Evolutionary conservation across 2,329 filamentous ascomycete species (phyloP).

Genomic region (Colletotrichum lentis): DNA sequence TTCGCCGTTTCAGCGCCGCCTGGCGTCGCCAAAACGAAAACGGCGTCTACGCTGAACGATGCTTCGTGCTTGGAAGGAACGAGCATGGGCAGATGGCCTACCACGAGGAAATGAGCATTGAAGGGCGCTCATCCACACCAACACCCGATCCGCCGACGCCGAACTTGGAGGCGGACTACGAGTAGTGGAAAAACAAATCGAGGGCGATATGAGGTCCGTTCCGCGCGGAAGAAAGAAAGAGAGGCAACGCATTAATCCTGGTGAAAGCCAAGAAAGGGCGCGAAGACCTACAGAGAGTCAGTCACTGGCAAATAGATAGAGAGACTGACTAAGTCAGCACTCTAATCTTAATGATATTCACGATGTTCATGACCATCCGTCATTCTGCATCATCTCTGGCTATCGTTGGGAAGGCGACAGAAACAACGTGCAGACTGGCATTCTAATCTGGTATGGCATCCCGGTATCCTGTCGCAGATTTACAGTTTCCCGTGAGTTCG

Average conservation of each 20-base stretch:
- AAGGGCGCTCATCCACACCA: conserved; percentile 37
- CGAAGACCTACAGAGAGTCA: neutral
- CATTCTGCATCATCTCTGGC: too few species aligned
- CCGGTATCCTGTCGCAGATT: too few species aligned
- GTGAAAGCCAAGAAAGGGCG: neutral
- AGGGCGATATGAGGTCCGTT: neutral
- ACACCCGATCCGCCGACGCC: conserved; percentile 35
- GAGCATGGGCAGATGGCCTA: conserved; percentile 31
- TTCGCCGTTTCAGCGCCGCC: conserved; percentile 51
- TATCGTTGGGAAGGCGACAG: neutral
- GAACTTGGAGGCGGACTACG: conserved; percentile 21
- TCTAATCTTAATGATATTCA: conserved; percentile 32
- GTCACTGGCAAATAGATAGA: conserved; percentile 18
- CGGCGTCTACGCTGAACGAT: conserved; percentile 58
- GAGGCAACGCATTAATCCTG: conserved; percentile 3
- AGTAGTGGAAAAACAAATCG: neutral
- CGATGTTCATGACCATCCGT: conserved; percentile 19
- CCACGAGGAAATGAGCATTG: conserved; percentile 35
- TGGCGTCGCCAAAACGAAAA: conserved; percentile 53
- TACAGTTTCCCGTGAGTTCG: neutral
- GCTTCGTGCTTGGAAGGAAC: conserved; percentile 52
- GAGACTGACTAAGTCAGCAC: conserved; percentile 9
- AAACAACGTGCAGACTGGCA: neutral
- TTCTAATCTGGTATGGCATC: neutral
- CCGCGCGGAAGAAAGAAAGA: neutral